These are phyloP conservation scores for Plasmodium gonderi DNA, from an alignment of 169 alveolate genomes.

Conservation along the genomic window DNA sequence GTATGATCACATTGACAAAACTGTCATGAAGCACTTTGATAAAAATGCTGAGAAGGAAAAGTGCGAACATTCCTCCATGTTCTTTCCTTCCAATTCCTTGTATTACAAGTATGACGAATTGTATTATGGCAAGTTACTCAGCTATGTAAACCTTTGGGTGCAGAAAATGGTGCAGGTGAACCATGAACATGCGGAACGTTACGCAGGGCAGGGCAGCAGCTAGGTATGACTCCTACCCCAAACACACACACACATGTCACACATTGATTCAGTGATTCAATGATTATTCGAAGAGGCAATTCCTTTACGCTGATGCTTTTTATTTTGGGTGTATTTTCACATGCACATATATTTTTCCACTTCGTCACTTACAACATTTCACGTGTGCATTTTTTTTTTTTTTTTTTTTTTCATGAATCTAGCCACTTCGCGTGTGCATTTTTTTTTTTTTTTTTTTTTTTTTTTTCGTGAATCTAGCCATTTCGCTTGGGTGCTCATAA, in stretches of 20 bases:
- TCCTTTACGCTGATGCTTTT: no score
- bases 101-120: conserved; percentile 62
- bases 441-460: conserved; percentile 6
- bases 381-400: not conserved
- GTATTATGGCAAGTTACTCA: conserved; percentile 8
- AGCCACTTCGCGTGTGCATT: not conserved
- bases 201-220: no score
- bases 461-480: not conserved
- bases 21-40: conserved; percentile 57
- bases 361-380: no score
- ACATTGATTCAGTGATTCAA: no score
- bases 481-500: not conserved
- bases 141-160: conserved; percentile 50
- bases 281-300: no score
- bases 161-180: conserved; percentile 11
- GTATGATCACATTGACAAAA: conserved; percentile 44
- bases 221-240: no score
- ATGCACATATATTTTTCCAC: no score
- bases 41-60: not conserved
- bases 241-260: no score
- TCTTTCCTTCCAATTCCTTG: conserved; percentile 63
- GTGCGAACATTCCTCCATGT: conserved; percentile 4
- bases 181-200: no score
- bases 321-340: no score
- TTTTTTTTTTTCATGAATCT: not conserved